phyloP scores from a whole-genome alignment of 805 yeast species.

The Metschnikowia continentalis region DNA sequence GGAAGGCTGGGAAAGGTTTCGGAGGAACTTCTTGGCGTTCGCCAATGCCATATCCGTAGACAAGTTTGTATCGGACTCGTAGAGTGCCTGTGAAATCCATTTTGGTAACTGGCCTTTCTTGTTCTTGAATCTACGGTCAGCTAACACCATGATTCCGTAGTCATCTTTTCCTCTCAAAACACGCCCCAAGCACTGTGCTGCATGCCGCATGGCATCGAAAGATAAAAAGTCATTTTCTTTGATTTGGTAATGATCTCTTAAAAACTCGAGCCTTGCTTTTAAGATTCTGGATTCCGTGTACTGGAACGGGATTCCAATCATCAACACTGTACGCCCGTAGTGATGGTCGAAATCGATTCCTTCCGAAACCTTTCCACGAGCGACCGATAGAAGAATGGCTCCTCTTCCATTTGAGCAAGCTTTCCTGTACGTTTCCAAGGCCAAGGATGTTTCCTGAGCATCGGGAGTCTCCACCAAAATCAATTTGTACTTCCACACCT shows the following conservation, averaged over 20 bases:
- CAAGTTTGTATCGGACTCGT: constrained; percentile 86
- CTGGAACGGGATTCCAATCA: constrained; percentile 99
- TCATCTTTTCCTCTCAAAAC: constrained; percentile 97
- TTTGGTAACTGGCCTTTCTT: constrained; percentile 88
- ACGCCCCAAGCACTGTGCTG: constrained; percentile 97
- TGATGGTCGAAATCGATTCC: constrained; percentile 99
- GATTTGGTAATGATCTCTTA: constrained; percentile 89
- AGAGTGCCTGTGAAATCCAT: constrained; percentile 92
- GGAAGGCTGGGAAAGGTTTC: constrained; percentile 92
- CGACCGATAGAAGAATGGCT: constrained; percentile 92
- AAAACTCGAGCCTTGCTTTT: constrained; percentile 89
- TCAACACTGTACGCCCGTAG: constrained; percentile 92
- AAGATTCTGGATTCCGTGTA: constrained; percentile 95
- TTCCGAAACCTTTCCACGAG: constrained; percentile 98
- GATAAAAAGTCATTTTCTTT: constrained; percentile 92
- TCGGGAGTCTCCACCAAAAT: constrained; percentile 97
- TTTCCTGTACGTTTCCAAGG: constrained; percentile 89
- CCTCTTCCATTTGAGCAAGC: constrained; percentile 98
- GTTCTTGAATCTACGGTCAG: constrained; percentile 86
- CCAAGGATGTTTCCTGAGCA: constrained; percentile 96
- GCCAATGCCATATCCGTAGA: constrained; percentile 98
- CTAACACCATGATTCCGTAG: constrained; percentile 97
- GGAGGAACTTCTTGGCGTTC: constrained; percentile 83
- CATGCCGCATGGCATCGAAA: constrained; percentile 99
- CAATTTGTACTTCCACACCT: constrained; percentile 95